Conservation (phyloP, 2,329 filamentous ascomycete genomes). For the Leptosphaerulina australis region DNA sequence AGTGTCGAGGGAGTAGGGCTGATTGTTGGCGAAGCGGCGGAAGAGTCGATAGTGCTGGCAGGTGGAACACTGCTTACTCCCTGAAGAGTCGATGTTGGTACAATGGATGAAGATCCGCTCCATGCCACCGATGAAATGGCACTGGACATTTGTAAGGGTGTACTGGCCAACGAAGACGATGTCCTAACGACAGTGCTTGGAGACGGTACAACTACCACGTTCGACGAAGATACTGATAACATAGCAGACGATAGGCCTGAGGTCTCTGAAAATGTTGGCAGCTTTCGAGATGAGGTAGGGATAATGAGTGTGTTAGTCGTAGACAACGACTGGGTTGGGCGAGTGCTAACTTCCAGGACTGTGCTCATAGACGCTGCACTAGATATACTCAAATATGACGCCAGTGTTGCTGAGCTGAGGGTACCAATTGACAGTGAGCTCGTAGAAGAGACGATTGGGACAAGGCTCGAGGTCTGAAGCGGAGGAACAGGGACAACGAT, state of each 20-base stretch:
- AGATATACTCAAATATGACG: not conserved
- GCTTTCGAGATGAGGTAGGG: not conserved
- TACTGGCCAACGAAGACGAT: not conserved
- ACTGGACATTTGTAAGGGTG: not conserved
- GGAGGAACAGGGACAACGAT: not conserved
- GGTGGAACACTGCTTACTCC: not conserved
- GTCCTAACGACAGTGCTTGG: not conserved
- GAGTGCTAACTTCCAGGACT: not conserved
- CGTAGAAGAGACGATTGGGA: not conserved
- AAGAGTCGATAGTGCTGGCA: not conserved
- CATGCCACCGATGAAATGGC: not conserved
- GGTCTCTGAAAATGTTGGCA: constrained; percentile 12
- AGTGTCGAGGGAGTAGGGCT: not conserved
- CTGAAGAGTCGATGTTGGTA: not conserved
- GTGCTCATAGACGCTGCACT: not conserved
- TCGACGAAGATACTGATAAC: not conserved
- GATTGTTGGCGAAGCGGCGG: not conserved
- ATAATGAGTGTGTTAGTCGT: not conserved
- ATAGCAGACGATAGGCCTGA: not conserved
- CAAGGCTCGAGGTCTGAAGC: not conserved
- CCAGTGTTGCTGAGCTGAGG: not conserved
- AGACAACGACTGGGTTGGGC: not conserved
- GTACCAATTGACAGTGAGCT: not conserved
- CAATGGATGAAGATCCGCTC: not conserved
- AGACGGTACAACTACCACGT: not conserved